Base-by-base conservation (phyloP, 2,329 filamentous ascomycete species). In the Aspergillus fischeri region DNA sequence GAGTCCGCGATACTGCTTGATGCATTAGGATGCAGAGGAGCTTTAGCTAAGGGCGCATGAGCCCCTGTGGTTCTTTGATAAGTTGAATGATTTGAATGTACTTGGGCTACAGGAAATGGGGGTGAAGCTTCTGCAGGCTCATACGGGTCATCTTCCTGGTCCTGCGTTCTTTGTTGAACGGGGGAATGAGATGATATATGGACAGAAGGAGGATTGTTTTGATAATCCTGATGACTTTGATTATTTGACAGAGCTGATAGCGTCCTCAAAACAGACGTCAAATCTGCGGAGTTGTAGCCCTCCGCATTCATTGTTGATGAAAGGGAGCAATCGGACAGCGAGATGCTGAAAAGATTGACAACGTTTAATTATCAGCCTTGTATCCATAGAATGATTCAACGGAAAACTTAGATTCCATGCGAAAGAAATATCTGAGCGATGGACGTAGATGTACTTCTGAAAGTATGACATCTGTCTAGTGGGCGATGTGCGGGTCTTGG, bases 231-330 rank as follows among this genome's bases (percentile, higher is more conserved):
- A 55, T 41, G 28, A 57, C 51, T 21, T 53, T 48, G 60, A 61
- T 61, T 20, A 51, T 66, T 65, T 20, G 70, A 63, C 56, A 76
- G 70, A 35, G 70, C 67, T 48, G 75, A 75, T 11, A 79, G 70
- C 0, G 76, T 76, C 56, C 66, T 64, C n/a, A 79, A 70, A 49
- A 79, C 70, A 7, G 75, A 72, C 29, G 70, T 70, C 42, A 79
- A 65, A 52, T 78, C 72, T 7, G 75, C 66, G 38, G 70, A 54
- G 42, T 71, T 65, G 45, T 70, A 68, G 42, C 51, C 54, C 51
- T 59, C 49, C 27, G 56, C 53, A 25, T 49, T 58, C 60, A 64
- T 68, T 35, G 38, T 60, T 38, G 17, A 35, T 53, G 20, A 49
- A 20, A 38, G 1, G 11, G n/a, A 38, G 51, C 25, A 35, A 35